Evolutionary conservation across 129 eudicot species (phyloP), one percentile per base, ranked within the genome.

Genomic region (Rutidosis leptorrhynchoides): DNA sequence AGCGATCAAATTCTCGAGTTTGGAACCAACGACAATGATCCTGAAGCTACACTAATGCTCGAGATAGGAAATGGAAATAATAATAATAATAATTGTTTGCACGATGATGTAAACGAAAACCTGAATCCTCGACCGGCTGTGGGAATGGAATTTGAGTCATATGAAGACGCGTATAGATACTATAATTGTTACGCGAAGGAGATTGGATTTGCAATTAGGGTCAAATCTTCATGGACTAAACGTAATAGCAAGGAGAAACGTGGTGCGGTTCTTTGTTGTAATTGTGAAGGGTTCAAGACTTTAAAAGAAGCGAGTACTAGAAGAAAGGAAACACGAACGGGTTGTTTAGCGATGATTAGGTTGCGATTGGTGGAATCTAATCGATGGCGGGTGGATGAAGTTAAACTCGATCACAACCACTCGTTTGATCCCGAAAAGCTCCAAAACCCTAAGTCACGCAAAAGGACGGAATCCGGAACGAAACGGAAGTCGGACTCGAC

Each of bases 241-340:
- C 89, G 95, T 25, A 75, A 75, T 46, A 90, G 97, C 78, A 90
- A 87, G 73, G 97, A 90, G 78, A 90, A 90, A 69, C 81, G 95
- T 1, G 95, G 97, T 53, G 95, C 97, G 6, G 95, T 90, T 27
- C 84, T 90, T 17, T 87, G 97, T 75, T 90, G 97, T 86, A 90
- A 87, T 59, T 87, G 97, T 64, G 95, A 90, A 76, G 97, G 97
- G 22, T 90, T 90, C 72, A 90, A 90, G 75, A 84, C 92, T 8
- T 51, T 82, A 52, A 90, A 90, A 65, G 97, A 90, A 78, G 84
- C 90, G 59, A 79, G 78, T 55, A 82, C 76, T 64, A 79, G 87
- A 70, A 84, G 97, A 70, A 90, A 84, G 75, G 97, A 90, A 74
- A 87, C 97, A 10, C 77, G 97, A 73, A 90, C 95, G 0, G 97